These are phyloP conservation scores for Apium graveolens DNA, from an alignment of 129 eudicot genomes.

Conservation along the genomic window DNA sequence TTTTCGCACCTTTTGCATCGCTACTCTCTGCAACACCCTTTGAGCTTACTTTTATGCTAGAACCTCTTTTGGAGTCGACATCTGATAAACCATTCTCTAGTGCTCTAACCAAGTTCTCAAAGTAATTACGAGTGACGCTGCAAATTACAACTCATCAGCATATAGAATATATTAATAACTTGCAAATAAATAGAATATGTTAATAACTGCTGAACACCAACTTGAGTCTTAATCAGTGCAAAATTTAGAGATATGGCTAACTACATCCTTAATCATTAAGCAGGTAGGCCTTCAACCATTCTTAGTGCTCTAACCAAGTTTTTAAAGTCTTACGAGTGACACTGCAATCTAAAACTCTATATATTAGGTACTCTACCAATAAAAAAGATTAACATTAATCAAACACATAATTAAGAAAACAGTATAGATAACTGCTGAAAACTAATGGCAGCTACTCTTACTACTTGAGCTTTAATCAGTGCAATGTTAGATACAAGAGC, in stretches of 20 bases:
- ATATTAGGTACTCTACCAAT: background rate
- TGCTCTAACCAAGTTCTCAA: constrained; percentile 69
- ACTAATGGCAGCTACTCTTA: background rate
- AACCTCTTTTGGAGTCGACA: constrained; percentile 36
- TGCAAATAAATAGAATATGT: background rate
- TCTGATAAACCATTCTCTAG: constrained; percentile 63
- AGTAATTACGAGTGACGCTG: constrained; percentile 63
- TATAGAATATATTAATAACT: too few species aligned
- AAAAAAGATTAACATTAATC: background rate
- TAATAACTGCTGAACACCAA: background rate
- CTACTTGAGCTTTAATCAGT: background rate
- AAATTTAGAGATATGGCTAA: background rate
- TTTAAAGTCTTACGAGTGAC: constrained; percentile 62
- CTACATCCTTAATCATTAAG: background rate
- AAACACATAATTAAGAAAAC: background rate
- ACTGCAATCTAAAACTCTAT: constrained; percentile 16
- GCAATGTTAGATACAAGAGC: background rate
- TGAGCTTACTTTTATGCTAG: constrained; percentile 19
- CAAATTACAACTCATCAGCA: background rate
- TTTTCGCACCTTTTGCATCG: constrained; percentile 18
- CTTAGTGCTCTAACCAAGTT: constrained; percentile 59
- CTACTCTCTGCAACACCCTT: constrained; percentile 25
- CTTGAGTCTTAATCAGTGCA: background rate
- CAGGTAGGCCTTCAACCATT: constrained; percentile 23
- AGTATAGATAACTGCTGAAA: background rate